These are phyloP conservation scores for Samsoniella hepiali DNA, from an alignment of 2,329 filamentous ascomycete species.

Conservation along the genomic window DNA sequence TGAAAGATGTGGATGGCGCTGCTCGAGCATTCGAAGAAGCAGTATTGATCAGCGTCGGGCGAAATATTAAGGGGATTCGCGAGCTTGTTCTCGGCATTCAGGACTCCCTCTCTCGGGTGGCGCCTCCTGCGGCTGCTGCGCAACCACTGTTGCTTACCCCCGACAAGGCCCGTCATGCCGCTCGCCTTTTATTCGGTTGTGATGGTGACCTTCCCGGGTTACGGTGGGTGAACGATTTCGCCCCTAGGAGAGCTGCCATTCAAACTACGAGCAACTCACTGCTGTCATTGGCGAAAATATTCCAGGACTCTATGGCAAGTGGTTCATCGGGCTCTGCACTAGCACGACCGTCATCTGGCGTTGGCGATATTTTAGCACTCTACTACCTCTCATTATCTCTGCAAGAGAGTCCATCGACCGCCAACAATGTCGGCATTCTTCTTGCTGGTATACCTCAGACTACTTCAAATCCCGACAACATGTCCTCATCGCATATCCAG, in stretches of 20 bases:
- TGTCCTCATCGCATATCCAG: slow-evolving; percentile 23
- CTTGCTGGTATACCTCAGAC: slow-evolving; percentile 87
- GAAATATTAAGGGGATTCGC: slow-evolving; percentile 65
- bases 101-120: slow-evolving; percentile 56
- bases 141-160: slow-evolving; percentile 74
- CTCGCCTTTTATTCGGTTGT: slow-evolving; percentile 74
- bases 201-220: slow-evolving; percentile 78
- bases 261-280: slow-evolving; percentile 95
- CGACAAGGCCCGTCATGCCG: slow-evolving; percentile 77
- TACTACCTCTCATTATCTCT: slow-evolving; percentile 95
- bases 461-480: slow-evolving; percentile 30
- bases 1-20: slow-evolving; percentile 77
- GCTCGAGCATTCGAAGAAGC: slow-evolving; percentile 93
- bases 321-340: slow-evolving; percentile 54
- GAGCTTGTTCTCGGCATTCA: slow-evolving; percentile 78
- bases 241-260: slow-evolving; percentile 73
- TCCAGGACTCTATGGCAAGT: slow-evolving; percentile 90
- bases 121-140: slow-evolving; percentile 9
- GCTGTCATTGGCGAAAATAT: slow-evolving; percentile 93
- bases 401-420: slow-evolving; percentile 93
- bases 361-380: slow-evolving; percentile 87
- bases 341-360: slow-evolving; percentile 65
- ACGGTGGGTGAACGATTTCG: slow-evolving; percentile 64
- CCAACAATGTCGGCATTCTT: slow-evolving; percentile 96
- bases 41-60: slow-evolving; percentile 80